A percentile compares a stretch with the other conserved stretches of the same genome.
These are phyloP conservation scores for Musa itinerans DNA, from an alignment of 176 grass and related monocot species.

Conservation along the genomic window DNA sequence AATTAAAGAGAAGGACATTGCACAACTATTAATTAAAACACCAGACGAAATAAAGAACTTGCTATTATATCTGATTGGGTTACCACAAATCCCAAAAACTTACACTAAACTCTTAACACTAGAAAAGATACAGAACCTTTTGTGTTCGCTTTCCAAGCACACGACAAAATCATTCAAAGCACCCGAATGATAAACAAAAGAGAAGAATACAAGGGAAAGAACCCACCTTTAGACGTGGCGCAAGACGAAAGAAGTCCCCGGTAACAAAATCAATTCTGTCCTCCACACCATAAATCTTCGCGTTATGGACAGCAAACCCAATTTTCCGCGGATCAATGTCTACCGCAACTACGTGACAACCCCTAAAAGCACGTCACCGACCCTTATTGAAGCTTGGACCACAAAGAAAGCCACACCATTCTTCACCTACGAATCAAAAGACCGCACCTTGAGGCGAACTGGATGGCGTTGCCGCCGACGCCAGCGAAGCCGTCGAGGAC, in stretches of 20 bases:
- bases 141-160: too few relatives aligned
- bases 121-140: too few relatives aligned
- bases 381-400: neutral
- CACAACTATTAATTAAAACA: too few relatives aligned
- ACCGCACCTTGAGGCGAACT: constrained; percentile 50
- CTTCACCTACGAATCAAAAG: neutral
- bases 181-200: too few relatives aligned
- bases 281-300: constrained; percentile 62
- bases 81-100: too few relatives aligned
- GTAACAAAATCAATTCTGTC: constrained; percentile 51
- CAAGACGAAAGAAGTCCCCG: constrained; percentile 54
- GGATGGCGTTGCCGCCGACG: constrained; percentile 62
- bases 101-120: too few relatives aligned
- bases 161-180: too few relatives aligned
- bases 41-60: too few relatives aligned
- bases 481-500: constrained; percentile 57
- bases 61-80: too few relatives aligned
- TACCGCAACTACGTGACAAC: constrained; percentile 46
- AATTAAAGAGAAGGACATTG: too few relatives aligned
- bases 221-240: constrained; percentile 39
- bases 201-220: neutral
- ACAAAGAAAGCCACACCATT: neutral
- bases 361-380: constrained; percentile 19
- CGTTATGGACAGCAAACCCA: constrained; percentile 40
- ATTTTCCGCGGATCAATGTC: constrained; percentile 54